A percentile compares a stretch with the other conserved stretches of the same genome.
Conservation (phyloP, 805 yeast species). For the Yarrowia sp. region DNA sequence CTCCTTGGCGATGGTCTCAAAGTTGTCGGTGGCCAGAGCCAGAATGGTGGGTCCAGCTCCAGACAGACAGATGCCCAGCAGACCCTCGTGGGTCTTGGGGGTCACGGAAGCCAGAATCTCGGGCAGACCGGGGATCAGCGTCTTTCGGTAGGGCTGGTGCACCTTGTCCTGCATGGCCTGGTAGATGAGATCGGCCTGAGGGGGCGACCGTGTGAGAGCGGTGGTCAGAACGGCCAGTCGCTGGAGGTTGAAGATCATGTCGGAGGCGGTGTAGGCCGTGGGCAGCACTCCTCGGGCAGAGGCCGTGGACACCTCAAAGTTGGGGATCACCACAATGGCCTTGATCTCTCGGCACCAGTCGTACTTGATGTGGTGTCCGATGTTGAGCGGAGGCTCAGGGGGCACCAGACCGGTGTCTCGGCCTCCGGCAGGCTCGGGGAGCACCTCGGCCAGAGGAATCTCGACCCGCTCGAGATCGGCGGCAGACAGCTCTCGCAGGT, state of each 20-base stretch:
- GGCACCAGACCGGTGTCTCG: conserved; percentile 72
- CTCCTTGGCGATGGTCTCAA: conserved; percentile 78
- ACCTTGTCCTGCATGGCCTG: conserved; percentile 96
- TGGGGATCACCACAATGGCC: conserved; percentile 91
- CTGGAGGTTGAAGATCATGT: conserved; percentile 90
- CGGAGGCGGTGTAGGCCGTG: conserved; percentile 72
- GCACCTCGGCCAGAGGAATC: conserved; percentile 82
- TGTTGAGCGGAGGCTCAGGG: conserved; percentile 80
- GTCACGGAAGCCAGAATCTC: conserved; percentile 81
- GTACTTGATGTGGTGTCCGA: conserved; percentile 89
- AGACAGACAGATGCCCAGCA: conserved; percentile 90
- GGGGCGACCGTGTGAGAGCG: conserved; percentile 85
- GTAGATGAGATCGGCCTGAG: conserved; percentile 81
- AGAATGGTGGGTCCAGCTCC: conserved; percentile 99
- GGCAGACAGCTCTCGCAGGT: conserved; percentile 77
- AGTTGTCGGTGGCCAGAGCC: conserved; percentile 89
- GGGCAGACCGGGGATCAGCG: conserved; percentile 87
- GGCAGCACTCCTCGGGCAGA: conserved; percentile 91
- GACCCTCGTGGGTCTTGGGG: conserved; percentile 81
- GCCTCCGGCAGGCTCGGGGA: conserved; percentile 80
- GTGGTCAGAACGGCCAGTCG: conserved; percentile 91
- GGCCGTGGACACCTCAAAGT: conserved; percentile 94
- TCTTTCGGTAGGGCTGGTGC: conserved; percentile 96
- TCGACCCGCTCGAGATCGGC: conserved; percentile 77
- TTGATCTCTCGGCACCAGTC: conserved; percentile 80